A percentile compares a stretch with the other conserved stretches of the same genome.
phyloP scores from a whole-genome alignment of 495 filamentous ascomycete genomes.

The Aspergillus affinis region DNA sequence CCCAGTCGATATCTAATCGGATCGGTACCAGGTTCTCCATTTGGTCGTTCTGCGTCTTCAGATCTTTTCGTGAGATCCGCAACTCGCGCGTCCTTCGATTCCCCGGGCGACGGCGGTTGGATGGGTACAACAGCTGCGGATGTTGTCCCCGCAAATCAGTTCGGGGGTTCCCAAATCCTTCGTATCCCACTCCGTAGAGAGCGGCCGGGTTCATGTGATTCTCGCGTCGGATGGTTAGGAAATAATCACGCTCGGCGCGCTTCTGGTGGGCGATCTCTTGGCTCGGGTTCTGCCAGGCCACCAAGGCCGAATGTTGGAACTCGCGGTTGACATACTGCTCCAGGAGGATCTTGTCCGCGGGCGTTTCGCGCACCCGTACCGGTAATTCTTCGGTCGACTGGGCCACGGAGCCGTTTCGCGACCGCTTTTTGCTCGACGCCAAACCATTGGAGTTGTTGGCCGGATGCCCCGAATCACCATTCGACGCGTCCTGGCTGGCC shows the following conservation, averaged over 20 bases:
- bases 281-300: slow-evolving; percentile 41
- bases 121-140: slow-evolving; percentile 72
- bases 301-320: slow-evolving; percentile 60
- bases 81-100: slow-evolving; percentile 69
- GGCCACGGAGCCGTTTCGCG: slow-evolving; percentile 55
- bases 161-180: slow-evolving; percentile 81
- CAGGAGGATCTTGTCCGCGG: slow-evolving; percentile 58
- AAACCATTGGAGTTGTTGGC: slow-evolving; percentile 44
- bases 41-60: slow-evolving; percentile 81
- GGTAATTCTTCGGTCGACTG: slow-evolving; percentile 30
- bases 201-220: slow-evolving; percentile 56
- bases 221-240: slow-evolving; percentile 48
- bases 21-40: slow-evolving; percentile 89
- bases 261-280: slow-evolving; percentile 53
- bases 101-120: slow-evolving; percentile 68
- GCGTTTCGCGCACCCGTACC: slow-evolving; percentile 39
- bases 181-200: slow-evolving; percentile 79
- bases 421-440: slow-evolving; percentile 54
- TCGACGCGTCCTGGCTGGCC: slow-evolving; percentile 27
- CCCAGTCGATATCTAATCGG: slow-evolving; percentile 89
- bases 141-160: slow-evolving; percentile 62
- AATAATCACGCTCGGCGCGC: slow-evolving; percentile 54
- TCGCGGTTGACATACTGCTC: slow-evolving; percentile 80
- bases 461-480: slow-evolving; percentile 29
- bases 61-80: slow-evolving; percentile 71